phyloP scores from a whole-genome alignment of 1,139 yeast species.

The Blastobotrys niveus region DNA sequence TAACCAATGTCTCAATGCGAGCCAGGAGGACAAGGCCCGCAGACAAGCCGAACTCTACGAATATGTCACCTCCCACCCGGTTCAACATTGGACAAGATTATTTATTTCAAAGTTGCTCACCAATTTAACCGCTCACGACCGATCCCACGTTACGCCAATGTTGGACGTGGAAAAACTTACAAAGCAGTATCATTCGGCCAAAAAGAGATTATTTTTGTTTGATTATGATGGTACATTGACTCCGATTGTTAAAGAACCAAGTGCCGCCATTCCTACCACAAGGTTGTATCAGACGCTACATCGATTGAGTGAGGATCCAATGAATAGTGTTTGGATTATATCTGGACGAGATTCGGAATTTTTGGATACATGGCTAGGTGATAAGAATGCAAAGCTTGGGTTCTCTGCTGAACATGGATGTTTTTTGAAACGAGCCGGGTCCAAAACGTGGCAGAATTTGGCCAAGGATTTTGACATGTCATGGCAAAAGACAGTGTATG shows the following conservation, averaged over 20 bases:
- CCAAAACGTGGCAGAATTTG: constrained; percentile 69
- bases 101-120: constrained; percentile 52
- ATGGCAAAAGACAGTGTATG: constrained; percentile 81
- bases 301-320: constrained; percentile 63
- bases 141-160: constrained; percentile 69
- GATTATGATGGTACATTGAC: constrained; percentile 98
- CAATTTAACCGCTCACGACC: constrained; percentile 43
- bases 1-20: constrained; percentile 48
- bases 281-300: constrained; percentile 57
- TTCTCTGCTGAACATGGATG: constrained; percentile 98
- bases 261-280: constrained; percentile 94
- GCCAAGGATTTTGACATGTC: constrained; percentile 84
- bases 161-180: constrained; percentile 60
- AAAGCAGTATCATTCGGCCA: constrained; percentile 50
- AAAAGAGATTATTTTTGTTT: constrained; percentile 73
- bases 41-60: constrained; percentile 50
- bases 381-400: constrained; percentile 55
- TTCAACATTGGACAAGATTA: constrained; percentile 73
- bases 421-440: constrained; percentile 68
- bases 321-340: constrained; percentile 88
- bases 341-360: constrained; percentile 93
- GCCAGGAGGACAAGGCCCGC: constrained; percentile 19
- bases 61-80: constrained; percentile 63
- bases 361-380: constrained; percentile 83
- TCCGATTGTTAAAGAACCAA: constrained; percentile 93